Evolutionary conservation across 345 rosid species (phyloP), one percentile per base, ranked within the genome.

Genomic region (Eucalyptus cloeziana): DNA sequence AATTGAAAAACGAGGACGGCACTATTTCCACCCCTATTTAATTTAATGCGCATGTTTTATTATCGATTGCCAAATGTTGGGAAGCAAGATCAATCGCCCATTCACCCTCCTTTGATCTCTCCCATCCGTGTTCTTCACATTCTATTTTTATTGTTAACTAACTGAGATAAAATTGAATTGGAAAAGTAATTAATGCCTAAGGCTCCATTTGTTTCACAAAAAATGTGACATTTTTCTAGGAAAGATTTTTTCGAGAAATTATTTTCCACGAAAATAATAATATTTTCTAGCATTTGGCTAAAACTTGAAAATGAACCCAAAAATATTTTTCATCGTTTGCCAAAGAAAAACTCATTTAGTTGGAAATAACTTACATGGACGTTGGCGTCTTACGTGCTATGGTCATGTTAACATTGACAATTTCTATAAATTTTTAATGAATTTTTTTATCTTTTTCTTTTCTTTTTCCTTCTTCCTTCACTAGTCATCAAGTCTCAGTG

Each of bases 401-500:
- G 0, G 8, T 51, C 4, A 1, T 6, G 58, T 1, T 24, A 24
- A 56, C 30, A 56, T 10, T 8, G 62, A 56, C 30, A 56, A 56
- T 56, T 56, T 22, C 1, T 56, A 1, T 56, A 56, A 24, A 0
- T 24, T 56, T 56, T 56, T 56, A 56, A 56, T 56, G 30, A 56
- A 5, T 24, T 54, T 22, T 0, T 56, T 54, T 8, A 8, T 54
- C 1, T 56, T 52, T 52, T 52, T 9, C 12, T 56, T 56, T 24
- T 1, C 3, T 56, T 56, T 56, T 56, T 24, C 30, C 62, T 56
- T 56, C 13, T 56, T 1, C 62, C 2, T 56, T 10, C 0, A 0
- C 62, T 24, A 22, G 2, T 24, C 0, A 1, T 24, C 30, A 24
- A 56, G 13, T 0, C 30, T 9, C 3, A 2, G 5, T 0, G 3